Evolutionary conservation across 345 rosid species (phyloP).

Genomic region (Pseudoturritis turrita): DNA sequence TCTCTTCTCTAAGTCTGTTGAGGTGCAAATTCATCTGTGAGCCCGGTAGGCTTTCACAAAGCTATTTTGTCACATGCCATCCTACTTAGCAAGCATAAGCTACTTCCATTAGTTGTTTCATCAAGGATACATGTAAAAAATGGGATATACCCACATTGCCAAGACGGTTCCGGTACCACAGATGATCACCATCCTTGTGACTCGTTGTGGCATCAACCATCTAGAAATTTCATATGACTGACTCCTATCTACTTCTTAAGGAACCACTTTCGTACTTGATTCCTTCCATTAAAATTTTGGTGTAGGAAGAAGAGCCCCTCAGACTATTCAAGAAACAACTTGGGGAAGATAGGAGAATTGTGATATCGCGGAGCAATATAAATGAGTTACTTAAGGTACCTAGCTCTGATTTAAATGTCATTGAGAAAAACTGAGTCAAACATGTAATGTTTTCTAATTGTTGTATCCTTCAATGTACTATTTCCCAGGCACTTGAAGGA

Average conservation of each 20-base stretch:
- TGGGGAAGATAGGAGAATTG: constrained; percentile 81
- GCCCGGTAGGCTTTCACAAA: not conserved
- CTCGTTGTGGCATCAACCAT: not conserved
- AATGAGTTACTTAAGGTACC: constrained; percentile 75
- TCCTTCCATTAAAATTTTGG: not conserved
- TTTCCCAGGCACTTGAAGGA: constrained; percentile 80
- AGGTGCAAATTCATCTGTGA: not conserved
- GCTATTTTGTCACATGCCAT: not conserved
- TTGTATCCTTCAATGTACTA: not conserved
- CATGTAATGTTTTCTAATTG: constrained; percentile 34
- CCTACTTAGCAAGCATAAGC: constrained; percentile 6
- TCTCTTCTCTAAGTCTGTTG: not conserved
- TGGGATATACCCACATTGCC: not conserved
- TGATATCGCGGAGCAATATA: constrained; percentile 77
- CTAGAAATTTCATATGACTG: not conserved
- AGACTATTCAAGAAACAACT: constrained; percentile 73
- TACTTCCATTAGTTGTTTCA: constrained; percentile 2
- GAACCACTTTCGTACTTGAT: not conserved
- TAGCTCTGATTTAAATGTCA: not conserved
- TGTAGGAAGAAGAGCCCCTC: constrained; percentile 77
- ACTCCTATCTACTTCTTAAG: not conserved
- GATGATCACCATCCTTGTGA: not conserved
- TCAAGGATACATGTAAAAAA: not conserved
- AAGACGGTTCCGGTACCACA: not conserved
- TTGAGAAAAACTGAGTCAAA: not conserved